phyloP scores from a whole-genome alignment of 106 monocot genomes.

The Phalaenopsis equestris region DNA sequence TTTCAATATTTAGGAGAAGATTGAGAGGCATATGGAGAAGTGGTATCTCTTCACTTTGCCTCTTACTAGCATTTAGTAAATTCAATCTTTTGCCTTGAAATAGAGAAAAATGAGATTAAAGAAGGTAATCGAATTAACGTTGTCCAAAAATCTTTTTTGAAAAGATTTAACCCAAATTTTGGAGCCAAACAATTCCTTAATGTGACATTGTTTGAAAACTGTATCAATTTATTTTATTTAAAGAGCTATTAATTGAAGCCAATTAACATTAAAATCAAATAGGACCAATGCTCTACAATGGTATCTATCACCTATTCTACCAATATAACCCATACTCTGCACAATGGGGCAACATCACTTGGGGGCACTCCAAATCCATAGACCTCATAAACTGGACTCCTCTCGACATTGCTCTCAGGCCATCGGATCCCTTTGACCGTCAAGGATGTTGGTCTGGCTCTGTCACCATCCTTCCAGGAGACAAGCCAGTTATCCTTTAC shows the following conservation, averaged over 20 bases:
- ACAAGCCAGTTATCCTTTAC: constrained; percentile 45
- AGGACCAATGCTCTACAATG: constrained; percentile 53
- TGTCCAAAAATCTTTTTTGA: not conserved
- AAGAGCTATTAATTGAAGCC: too few relatives aligned
- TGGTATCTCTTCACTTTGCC: too few relatives aligned
- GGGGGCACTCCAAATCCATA: constrained; percentile 38
- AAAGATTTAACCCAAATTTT: not conserved
- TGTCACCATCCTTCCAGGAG: constrained; percentile 34
- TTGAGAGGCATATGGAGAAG: too few relatives aligned
- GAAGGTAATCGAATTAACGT: not conserved
- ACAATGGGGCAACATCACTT: constrained; percentile 16
- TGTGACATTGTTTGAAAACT: not conserved
- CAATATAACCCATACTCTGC: constrained; percentile 18
- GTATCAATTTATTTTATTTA: not conserved
- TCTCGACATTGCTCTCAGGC: constrained; percentile 20
- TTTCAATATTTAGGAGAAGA: too few relatives aligned
- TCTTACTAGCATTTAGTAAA: too few relatives aligned
- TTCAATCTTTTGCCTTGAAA: too few relatives aligned
- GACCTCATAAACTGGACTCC: constrained; percentile 45
- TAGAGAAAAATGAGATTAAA: not conserved
- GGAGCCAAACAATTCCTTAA: not conserved
- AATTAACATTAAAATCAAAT: not conserved
- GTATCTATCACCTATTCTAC: constrained; percentile 48
- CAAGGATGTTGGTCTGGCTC: constrained; percentile 60
- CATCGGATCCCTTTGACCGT: constrained; percentile 33